Base-by-base conservation (phyloP, 1,139 yeast genomes). In the Geotrichum bryndzae region DNA sequence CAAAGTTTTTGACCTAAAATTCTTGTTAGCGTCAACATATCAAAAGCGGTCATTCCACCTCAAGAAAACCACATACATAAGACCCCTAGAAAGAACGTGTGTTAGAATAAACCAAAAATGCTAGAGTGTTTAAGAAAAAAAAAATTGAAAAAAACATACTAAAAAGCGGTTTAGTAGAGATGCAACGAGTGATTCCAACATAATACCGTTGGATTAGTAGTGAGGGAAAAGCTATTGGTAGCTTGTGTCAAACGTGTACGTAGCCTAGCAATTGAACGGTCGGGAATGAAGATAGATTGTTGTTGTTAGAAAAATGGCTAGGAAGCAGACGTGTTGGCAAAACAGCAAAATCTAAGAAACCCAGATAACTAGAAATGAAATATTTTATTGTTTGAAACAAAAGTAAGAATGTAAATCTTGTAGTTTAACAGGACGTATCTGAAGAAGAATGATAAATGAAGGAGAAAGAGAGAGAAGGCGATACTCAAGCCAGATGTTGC, bases 1-100 rank as follows among this genome's bases (percentile, higher is more conserved):
- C 99, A 72, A 94, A 94, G 74, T 94, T 88, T 76, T 95, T 96
- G 60, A 95, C 94, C 76, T 94, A 88, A 22, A 87, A 80, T 3
- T 90, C 89, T 67, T 13, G 41, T 57, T 54, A 51, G 59, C n/a
- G 5, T 31, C 11, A 15, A 6, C 10, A 54, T 15, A 53, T 13
- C 13, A 54, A 23, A 53, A 8, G 48, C 22, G 46, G 15, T 45
- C 13, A 41, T 25, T 31, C 29, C 31, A 33, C 22, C 10, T 11
- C 23, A n/a, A 31, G 27, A 55, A 31, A 18, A n/a, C 5, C 25
- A 46, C 68, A 50, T 68, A 68, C 71, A 62, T 68, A 68, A 50
- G 71, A 70, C 23, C 71, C 71, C 71, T 68, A 60, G n/a, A 53
- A 51, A 51, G 23, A 10, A 35, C n/a, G 33, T 13, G 11, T 22